Base-by-base conservation (phyloP, 768 basidiomycete genomes). In the Cystoderma amianthinum region DNA sequence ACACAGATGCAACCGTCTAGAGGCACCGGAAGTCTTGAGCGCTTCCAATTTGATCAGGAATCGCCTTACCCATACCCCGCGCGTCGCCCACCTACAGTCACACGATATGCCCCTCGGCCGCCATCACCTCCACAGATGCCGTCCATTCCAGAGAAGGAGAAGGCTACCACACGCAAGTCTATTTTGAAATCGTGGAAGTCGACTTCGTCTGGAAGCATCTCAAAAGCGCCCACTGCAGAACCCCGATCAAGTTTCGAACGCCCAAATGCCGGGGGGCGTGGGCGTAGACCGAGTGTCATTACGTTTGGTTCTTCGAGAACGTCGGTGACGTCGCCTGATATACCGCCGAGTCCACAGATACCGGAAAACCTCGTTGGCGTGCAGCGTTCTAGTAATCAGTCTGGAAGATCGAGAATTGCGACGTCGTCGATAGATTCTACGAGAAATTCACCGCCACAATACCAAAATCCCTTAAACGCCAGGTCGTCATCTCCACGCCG, bases 21-120 rank as follows among this genome's bases (percentile, higher is more conserved):
- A 50, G 49, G 58, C 12, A 51, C 51, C 23, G 54, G 59, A 20
- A 50, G 54, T 9, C 45, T 71, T 32, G 74, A 75, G 47, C 68
- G 71, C 15, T 64, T 85, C 42, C 72, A 76, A 37, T 83, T 84
- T 59, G 80, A 90, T 57, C 84, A 85, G 49, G 82, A 88, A 47
- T 76, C 80, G 1, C 79, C 76, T 17, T 84, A 85, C 59, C 28
- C 28, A 9, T n/a, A n/a, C n/a, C 78, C 85, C 13, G 66, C 61
- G 9, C 66, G 68, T 32, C 57, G 58, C 16, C 43, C 58, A 21
- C 52, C 55, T 6, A 45, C 54, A 42, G 38, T 50, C 21, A 49
- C 12, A 15, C 7, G 53, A 25, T 52, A 58, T 40, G 55, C 60
- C 17, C 57, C 60, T 19, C 63, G 54, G 43, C 62, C 52, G 52